Evolutionary conservation across 495 filamentous ascomycete genomes (phyloP).

Genomic region (Hypoxylon intermedium): DNA sequence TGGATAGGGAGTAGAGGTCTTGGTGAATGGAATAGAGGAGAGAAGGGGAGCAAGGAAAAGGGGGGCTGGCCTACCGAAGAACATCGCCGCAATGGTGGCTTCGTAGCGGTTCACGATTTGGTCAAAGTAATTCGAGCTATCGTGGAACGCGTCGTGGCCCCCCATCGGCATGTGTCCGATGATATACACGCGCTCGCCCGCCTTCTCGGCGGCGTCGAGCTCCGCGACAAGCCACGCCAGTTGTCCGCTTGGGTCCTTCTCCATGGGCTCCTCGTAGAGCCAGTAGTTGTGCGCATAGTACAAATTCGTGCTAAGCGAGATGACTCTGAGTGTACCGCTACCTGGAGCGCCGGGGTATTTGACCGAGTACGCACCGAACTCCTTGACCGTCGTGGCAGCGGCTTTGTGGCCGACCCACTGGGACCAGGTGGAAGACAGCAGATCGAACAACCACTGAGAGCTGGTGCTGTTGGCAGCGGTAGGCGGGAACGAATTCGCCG

Average conservation of each 20-base stretch:
- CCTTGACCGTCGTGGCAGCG: constrained; percentile 34
- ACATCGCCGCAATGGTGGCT: constrained; percentile 61
- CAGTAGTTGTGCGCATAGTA: constrained; percentile 65
- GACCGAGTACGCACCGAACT: constrained; percentile 60
- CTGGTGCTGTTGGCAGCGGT: constrained; percentile 39
- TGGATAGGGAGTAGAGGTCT: too few relatives aligned
- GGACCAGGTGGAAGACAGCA: constrained; percentile 55
- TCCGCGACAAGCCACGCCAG: constrained; percentile 59
- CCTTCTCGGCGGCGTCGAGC: constrained; percentile 58
- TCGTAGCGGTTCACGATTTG: constrained; percentile 61
- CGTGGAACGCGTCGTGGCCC: constrained; percentile 55
- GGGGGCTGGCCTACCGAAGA: constrained; percentile 48
- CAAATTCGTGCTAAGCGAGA: constrained; percentile 65
- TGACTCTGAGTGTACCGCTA: constrained; percentile 58
- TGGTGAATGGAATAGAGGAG: too few relatives aligned
- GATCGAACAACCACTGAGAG: constrained; percentile 61
- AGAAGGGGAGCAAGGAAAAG: not conserved
- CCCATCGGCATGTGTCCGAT: constrained; percentile 62
- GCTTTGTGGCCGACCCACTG: constrained; percentile 52
- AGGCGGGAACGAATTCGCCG: constrained; percentile 59
- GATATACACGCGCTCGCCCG: constrained; percentile 61
- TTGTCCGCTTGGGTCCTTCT: constrained; percentile 56
- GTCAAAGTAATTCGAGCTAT: constrained; percentile 61
- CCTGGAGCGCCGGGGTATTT: constrained; percentile 47
- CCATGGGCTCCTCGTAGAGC: constrained; percentile 57